phyloP scores from a whole-genome alignment of 352 stramenopile species.

The Aphanomyces stellatus region DNA sequence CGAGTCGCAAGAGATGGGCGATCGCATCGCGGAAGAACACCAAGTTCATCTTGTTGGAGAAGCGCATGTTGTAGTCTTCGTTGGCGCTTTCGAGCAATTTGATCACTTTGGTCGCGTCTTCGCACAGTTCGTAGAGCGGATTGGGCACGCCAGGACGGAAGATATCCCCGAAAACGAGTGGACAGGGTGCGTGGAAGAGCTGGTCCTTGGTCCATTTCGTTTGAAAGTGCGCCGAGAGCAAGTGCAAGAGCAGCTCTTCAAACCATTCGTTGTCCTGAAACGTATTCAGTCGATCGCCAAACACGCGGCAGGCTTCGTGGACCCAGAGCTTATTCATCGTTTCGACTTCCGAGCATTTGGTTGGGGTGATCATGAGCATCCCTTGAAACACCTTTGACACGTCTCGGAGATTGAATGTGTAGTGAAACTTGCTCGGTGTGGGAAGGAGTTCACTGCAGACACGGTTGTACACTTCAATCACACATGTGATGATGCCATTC shows the following conservation, averaged over 20 bases:
- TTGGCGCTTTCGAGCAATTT: constrained; percentile 87
- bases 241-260: constrained; percentile 74
- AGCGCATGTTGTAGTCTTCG: constrained; percentile 92
- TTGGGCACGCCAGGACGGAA: constrained; percentile 69
- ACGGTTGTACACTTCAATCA: constrained; percentile 92
- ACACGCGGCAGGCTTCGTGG: constrained; percentile 88
- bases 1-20: constrained; percentile 80
- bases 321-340: constrained; percentile 88
- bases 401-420: constrained; percentile 95
- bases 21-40: constrained; percentile 95
- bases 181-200: constrained; percentile 81
- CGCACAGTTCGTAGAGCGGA: constrained; percentile 79
- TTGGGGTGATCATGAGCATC: constrained; percentile 88
- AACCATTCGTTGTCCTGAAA: constrained; percentile 85
- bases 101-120: constrained; percentile 69
- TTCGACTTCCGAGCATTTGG: constrained; percentile 72
- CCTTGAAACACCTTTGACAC: constrained; percentile 95
- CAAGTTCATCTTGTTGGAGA: constrained; percentile 92
- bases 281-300: constrained; percentile 91
- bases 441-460: constrained; percentile 88
- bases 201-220: constrained; percentile 67
- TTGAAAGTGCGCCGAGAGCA: constrained; percentile 69
- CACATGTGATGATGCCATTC: constrained; percentile 73
- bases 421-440: constrained; percentile 90
- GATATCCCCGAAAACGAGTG: constrained; percentile 91